These are phyloP conservation scores for Echinochloa phyllopogon DNA, from an alignment of 176 grass and related monocot species.

Conservation along the genomic window DNA sequence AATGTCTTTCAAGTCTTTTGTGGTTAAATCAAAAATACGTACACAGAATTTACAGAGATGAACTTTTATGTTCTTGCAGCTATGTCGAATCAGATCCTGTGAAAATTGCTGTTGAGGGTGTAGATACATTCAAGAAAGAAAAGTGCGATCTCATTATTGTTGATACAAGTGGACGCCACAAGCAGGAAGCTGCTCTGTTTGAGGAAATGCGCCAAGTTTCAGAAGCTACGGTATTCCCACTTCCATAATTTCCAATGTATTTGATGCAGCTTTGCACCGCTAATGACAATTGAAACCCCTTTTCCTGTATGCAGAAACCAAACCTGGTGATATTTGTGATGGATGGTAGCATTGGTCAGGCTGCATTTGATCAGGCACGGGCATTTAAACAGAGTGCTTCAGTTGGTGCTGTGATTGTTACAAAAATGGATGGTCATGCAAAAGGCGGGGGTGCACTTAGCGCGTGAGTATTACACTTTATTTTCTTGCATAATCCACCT, in stretches of 20 bases:
- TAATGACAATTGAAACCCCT: constrained; percentile 21
- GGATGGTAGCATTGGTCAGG: constrained; percentile 97
- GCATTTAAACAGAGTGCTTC: constrained; percentile 95
- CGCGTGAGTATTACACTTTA: constrained; percentile 63
- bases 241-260: neutral
- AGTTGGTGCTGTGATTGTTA: constrained; percentile 97
- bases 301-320: constrained; percentile 70
- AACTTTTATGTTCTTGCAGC: constrained; percentile 47
- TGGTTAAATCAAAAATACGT: neutral
- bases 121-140: constrained; percentile 94
- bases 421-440: constrained; percentile 97
- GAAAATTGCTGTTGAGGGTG: constrained; percentile 93
- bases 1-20: neutral
- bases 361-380: constrained; percentile 98
- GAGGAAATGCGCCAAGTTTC: constrained; percentile 99
- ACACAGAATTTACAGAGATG: neutral
- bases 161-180: constrained; percentile 96
- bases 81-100: constrained; percentile 93
- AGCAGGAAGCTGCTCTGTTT: constrained; percentile 89
- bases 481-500: neutral
- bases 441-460: constrained; percentile 94
- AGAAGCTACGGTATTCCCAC: constrained; percentile 72
- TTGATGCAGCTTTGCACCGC: neutral
- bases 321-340: constrained; percentile 96
- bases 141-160: constrained; percentile 95